Conservation (phyloP, 192 early-diverging fungal genomes). For the Diversispora eburnea region DNA sequence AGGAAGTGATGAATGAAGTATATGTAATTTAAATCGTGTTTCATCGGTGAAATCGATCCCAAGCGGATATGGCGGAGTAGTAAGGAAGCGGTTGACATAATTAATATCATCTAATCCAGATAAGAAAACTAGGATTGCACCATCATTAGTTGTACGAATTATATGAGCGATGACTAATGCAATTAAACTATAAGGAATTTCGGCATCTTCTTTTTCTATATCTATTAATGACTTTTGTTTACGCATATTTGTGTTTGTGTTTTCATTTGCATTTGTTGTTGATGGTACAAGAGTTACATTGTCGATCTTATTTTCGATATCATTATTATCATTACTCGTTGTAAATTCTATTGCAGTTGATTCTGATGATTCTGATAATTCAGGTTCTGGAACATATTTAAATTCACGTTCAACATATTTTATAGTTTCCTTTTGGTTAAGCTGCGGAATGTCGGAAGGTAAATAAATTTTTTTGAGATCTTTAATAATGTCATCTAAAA, state of each 20-base stretch:
- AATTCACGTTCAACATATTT: constrained; percentile 46
- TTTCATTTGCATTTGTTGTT: not conserved
- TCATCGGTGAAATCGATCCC: constrained; percentile 47
- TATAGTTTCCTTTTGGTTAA: constrained; percentile 35
- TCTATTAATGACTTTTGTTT: constrained; percentile 31
- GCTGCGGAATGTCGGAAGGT: constrained; percentile 19
- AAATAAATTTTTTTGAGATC: constrained; percentile 32
- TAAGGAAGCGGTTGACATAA: constrained; percentile 39
- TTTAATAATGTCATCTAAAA: constrained; percentile 54
- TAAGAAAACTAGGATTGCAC: constrained; percentile 75
- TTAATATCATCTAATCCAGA: constrained; percentile 65
- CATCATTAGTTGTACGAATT: constrained; percentile 39
- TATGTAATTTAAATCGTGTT: constrained; percentile 43
- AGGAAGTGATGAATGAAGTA: constrained; percentile 63
- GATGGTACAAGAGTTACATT: not conserved
- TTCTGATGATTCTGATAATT: constrained; percentile 9
- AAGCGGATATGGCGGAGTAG: constrained; percentile 44
- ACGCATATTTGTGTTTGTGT: too few relatives aligned
- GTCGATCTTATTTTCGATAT: constrained; percentile 20
- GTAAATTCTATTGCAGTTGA: too few relatives aligned
- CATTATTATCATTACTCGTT: not conserved
- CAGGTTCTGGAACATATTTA: constrained; percentile 31
- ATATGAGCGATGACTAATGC: constrained; percentile 43
- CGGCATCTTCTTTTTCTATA: constrained; percentile 40
- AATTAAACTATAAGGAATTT: constrained; percentile 41